These are phyloP conservation scores for Combretum micranthum DNA, from an alignment of 345 rosid genomes.

Conservation along the genomic window DNA sequence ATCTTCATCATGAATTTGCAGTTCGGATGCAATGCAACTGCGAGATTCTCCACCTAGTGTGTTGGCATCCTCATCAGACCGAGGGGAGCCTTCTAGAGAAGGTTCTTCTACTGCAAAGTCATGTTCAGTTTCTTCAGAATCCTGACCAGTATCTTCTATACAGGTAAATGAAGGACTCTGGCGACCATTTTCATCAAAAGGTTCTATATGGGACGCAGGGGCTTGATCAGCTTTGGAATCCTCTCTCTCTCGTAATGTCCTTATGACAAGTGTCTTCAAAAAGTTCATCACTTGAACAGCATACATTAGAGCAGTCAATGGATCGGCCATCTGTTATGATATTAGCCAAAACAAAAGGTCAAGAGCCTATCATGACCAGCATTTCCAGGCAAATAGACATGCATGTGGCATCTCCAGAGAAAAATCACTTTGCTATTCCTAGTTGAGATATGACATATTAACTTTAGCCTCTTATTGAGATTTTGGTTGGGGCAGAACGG, in stretches of 20 bases:
- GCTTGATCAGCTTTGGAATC: conserved; percentile 38
- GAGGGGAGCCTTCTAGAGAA: neutral
- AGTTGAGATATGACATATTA: too few relatives aligned
- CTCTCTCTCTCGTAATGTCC: conserved; percentile 61
- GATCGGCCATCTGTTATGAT: conserved; percentile 79
- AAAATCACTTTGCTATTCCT: too few relatives aligned
- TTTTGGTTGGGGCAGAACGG: too few relatives aligned
- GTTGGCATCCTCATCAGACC: conserved; percentile 17
- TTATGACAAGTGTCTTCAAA: conserved; percentile 58
- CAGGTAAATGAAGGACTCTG: conserved; percentile 34
- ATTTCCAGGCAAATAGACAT: neutral
- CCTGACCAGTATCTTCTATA: conserved; percentile 14
- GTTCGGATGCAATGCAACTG: conserved; percentile 8
- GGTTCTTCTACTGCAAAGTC: conserved; percentile 30
- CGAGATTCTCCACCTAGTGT: conserved; percentile 20
- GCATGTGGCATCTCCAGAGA: conserved; percentile 13
- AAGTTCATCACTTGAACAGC: conserved; percentile 94
- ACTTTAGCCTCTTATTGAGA: too few relatives aligned
- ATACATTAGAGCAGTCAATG: conserved; percentile 75
- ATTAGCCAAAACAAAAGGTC: conserved; percentile 1
- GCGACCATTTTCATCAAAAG: conserved; percentile 54
- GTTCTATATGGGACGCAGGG: conserved; percentile 34
- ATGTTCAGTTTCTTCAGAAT: conserved; percentile 26
- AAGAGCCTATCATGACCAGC: neutral
- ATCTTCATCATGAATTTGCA: conserved; percentile 9